A percentile compares a stretch with the other conserved stretches of the same genome.
Evolutionary conservation across 371 early-diverging fungal species (phyloP).

Genomic region (Lichtheimia ornata): DNA sequence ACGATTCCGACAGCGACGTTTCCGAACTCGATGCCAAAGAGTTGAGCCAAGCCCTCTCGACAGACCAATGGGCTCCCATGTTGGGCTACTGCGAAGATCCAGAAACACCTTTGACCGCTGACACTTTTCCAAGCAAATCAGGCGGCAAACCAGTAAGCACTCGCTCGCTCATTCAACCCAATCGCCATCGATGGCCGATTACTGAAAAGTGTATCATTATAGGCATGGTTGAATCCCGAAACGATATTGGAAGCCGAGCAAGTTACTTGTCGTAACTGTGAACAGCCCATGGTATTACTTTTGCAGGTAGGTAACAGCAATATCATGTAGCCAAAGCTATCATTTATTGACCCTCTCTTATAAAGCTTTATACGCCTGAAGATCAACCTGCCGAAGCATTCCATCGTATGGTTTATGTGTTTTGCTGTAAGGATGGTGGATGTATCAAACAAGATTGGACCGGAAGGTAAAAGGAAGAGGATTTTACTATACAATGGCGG

Average conservation of each 20-base stretch:
- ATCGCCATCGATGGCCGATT: not conserved
- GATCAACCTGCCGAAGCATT: constrained; percentile 86
- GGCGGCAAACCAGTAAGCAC: constrained; percentile 83
- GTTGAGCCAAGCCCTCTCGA: constrained; percentile 24
- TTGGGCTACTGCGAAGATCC: constrained; percentile 80
- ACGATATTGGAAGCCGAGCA: constrained; percentile 61
- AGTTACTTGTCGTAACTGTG: constrained; percentile 80
- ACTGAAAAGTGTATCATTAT: constrained; percentile 2
- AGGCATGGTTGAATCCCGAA: constrained; percentile 88
- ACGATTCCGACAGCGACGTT: constrained; percentile 35
- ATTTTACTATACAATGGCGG: not conserved
- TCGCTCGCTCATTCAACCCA: not conserved
- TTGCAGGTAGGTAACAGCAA: constrained; percentile 68
- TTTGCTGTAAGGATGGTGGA: constrained; percentile 83
- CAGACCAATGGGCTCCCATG: constrained; percentile 52
- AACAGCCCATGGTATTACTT: constrained; percentile 77
- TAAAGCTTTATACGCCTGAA: constrained; percentile 90
- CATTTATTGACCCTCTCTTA: not conserved
- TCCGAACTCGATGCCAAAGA: constrained; percentile 36
- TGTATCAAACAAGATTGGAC: constrained; percentile 72
- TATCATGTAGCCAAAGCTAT: not conserved
- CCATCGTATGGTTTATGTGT: constrained; percentile 89
- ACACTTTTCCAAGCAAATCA: constrained; percentile 82
- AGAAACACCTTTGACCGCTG: constrained; percentile 60
- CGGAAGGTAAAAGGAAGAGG: constrained; percentile 52